phyloP scores from a whole-genome alignment of 1,284 basidiomycete genomes.

The Cryptococcus jaspeensis region DNA sequence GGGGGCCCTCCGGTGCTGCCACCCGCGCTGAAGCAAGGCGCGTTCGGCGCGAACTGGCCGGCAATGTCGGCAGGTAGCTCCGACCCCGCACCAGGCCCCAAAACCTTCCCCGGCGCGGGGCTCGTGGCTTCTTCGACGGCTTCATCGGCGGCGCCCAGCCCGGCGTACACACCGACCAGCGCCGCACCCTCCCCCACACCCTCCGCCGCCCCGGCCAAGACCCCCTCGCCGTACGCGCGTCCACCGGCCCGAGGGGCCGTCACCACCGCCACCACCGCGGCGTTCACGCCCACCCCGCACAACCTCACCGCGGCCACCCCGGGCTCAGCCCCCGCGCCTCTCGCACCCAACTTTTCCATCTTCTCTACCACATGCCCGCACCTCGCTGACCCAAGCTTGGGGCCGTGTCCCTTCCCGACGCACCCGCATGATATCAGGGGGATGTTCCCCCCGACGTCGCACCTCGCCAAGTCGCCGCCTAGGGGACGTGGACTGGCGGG shows the following conservation, averaged over 20 bases:
- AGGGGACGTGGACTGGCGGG: neutral
- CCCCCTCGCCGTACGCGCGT: neutral
- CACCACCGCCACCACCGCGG: neutral
- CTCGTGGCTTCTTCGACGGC: no score
- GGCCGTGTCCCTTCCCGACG: conserved; percentile 20
- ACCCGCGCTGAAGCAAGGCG: no score
- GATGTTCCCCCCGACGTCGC: conserved; percentile 18
- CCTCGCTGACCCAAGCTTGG: conserved; percentile 14
- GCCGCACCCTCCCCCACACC: neutral
- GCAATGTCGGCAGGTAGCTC: neutral
- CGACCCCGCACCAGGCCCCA: no score
- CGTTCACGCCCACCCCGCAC: neutral
- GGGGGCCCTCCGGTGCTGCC: neutral
- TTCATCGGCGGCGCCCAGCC: no score
- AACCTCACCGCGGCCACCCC: neutral
- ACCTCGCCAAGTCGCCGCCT: conserved; percentile 1
- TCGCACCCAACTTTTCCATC: conserved; percentile 10
- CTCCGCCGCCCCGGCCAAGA: neutral
- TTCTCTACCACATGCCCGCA: conserved; percentile 15
- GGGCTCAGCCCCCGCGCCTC: neutral
- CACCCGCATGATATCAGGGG: conserved; percentile 19
- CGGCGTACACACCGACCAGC: neutral
- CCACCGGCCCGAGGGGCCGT: neutral
- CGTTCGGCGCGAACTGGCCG: neutral
- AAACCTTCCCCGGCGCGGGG: no score